Conservation (phyloP, 331 rosid genomes). For the Cydonia oblonga region DNA sequence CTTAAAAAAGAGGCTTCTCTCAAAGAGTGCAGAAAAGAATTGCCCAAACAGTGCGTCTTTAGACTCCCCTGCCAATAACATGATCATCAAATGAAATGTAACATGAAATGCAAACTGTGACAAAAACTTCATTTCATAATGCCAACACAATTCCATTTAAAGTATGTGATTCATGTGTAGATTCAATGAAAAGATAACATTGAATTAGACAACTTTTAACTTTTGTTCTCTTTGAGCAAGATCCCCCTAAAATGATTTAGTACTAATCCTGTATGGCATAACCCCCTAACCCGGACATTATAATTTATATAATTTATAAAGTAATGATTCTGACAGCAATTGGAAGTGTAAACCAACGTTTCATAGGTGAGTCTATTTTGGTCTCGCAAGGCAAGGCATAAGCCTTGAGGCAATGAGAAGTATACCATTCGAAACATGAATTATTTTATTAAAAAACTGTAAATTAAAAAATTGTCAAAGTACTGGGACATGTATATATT, state of each 20-base stretch:
- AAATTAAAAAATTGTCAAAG: background rate
- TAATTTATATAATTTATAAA: background rate
- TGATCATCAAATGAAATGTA: constrained; percentile 9
- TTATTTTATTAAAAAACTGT: background rate
- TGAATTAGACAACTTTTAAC: background rate
- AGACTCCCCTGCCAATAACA: constrained; percentile 37
- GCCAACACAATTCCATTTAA: constrained; percentile 3
- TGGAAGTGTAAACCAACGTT: background rate
- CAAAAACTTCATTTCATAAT: background rate
- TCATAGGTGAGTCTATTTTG: background rate
- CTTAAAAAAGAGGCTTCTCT: constrained; percentile 48
- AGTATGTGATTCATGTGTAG: background rate
- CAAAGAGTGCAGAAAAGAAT: constrained; percentile 65
- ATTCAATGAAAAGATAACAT: background rate
- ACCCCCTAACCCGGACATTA: too few relatives aligned
- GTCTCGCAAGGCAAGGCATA: background rate
- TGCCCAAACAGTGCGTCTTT: constrained; percentile 74
- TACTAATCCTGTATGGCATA: background rate
- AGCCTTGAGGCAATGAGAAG: background rate
- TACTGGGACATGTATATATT: too few relatives aligned
- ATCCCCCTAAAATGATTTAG: background rate
- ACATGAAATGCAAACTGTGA: background rate
- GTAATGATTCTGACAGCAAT: background rate
- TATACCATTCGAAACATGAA: background rate
- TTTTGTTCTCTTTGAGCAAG: background rate